A percentile compares a stretch with the other conserved stretches of the same genome.
phyloP scores from a whole-genome alignment of 768 basidiomycete species.

The Lactarius evosmus region DNA sequence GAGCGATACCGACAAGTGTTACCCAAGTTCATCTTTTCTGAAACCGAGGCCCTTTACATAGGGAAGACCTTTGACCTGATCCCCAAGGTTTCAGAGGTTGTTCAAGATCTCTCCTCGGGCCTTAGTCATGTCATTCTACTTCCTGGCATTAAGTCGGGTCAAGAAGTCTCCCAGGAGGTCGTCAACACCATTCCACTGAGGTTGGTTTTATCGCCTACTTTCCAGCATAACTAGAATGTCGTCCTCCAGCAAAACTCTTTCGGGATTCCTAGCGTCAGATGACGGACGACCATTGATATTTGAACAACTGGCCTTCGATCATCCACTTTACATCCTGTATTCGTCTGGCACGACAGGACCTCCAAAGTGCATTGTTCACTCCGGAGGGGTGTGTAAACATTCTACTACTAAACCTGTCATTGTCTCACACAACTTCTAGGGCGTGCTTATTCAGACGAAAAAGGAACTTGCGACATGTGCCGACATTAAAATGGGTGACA shows the following conservation, averaged over 20 bases:
- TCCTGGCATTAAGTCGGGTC: constrained; percentile 54
- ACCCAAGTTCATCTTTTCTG: constrained; percentile 68
- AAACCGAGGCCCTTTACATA: constrained; percentile 62
- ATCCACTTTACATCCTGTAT: constrained; percentile 80
- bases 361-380: constrained; percentile 82
- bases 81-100: constrained; percentile 52
- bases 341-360: constrained; percentile 86
- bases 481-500: constrained; percentile 46
- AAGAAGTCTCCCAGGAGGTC: constrained; percentile 30
- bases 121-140: constrained; percentile 53
- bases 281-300: constrained; percentile 55
- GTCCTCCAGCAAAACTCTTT: constrained; percentile 42
- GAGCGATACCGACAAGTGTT: constrained; percentile 67
- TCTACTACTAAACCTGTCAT: background rate
- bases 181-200: constrained; percentile 31
- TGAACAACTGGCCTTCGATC: constrained; percentile 70
- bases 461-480: constrained; percentile 52
- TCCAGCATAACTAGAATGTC: background rate
- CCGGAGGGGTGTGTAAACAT: constrained; percentile 54
- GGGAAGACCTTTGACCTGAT: constrained; percentile 57
- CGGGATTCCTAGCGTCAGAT: constrained; percentile 49
- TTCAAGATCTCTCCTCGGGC: constrained; percentile 48
- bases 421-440: constrained; percentile 39
- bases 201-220: constrained; percentile 27
- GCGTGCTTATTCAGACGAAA: constrained; percentile 65